A percentile compares a stretch with the other conserved stretches of the same genome.
These are phyloP conservation scores for Metschnikowia corniflorae DNA, from an alignment of 805 yeast species.

Conservation along the genomic window DNA sequence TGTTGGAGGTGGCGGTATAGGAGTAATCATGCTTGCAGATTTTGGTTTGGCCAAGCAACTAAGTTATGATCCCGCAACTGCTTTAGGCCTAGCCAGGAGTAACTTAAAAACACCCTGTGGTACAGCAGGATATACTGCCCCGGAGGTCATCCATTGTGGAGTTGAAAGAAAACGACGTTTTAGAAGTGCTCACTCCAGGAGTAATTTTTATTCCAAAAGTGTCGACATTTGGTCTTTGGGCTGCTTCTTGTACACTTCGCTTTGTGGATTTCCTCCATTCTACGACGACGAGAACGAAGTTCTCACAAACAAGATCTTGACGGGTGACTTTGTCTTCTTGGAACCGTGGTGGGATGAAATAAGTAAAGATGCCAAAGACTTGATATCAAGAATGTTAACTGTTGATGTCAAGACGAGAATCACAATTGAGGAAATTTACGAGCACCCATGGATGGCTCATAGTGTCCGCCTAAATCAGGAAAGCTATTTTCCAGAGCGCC, in stretches of 20 bases:
- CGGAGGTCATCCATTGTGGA: conserved; percentile 76
- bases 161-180: conserved; percentile 56
- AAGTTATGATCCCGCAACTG: conserved; percentile 50
- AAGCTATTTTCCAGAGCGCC: conserved; percentile 17
- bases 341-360: conserved; percentile 92
- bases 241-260: conserved; percentile 85
- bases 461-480: conserved; percentile 12
- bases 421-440: conserved; percentile 65
- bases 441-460: conserved; percentile 67
- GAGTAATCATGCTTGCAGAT: conserved; percentile 86
- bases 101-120: conserved; percentile 98
- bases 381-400: conserved; percentile 63
- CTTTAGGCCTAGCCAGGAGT: conserved; percentile 7
- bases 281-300: conserved; percentile 78
- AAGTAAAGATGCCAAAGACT: conserved; percentile 60
- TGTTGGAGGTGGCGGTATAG: conserved; percentile 91
- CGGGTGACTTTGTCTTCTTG: conserved; percentile 71
- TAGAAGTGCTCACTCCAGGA: conserved; percentile 13
- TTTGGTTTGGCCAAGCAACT: conserved; percentile 92
- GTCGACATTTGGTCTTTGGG: conserved; percentile 99
- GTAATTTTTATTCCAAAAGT: conserved; percentile 65
- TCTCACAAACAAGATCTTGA: conserved; percentile 74
- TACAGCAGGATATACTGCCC: conserved; percentile 97
- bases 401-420: conserved; percentile 69
- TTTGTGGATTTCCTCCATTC: conserved; percentile 98